A percentile compares a stretch with the other conserved stretches of the same genome.
Conservation (phyloP, 2,329 filamentous ascomycete species). For the Blastomyces emzantsi region DNA sequence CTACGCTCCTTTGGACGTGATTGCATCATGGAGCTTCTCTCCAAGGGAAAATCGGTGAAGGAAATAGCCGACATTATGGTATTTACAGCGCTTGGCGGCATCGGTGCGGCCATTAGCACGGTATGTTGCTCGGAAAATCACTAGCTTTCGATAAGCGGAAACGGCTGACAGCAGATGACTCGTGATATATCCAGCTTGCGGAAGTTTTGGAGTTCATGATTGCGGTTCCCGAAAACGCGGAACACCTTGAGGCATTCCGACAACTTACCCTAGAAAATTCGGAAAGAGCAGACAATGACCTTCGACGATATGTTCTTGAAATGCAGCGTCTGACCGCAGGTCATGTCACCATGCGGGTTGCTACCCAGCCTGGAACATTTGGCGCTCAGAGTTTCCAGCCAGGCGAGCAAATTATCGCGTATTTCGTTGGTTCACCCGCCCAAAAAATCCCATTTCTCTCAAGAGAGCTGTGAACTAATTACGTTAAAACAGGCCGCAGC, state of each 20-base stretch:
- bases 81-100: slow-evolving; percentile 32
- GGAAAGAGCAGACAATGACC: slow-evolving; percentile 19
- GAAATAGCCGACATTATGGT: slow-evolving; percentile 17
- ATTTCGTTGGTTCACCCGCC: slow-evolving; percentile 15
- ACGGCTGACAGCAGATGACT: not conserved
- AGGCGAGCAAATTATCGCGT: slow-evolving; percentile 33
- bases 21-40: slow-evolving; percentile 32
- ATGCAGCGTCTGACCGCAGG: slow-evolving; percentile 17
- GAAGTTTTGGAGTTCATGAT: slow-evolving; percentile 39
- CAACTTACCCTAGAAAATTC: slow-evolving; percentile 27
- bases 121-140: slow-evolving; percentile 20
- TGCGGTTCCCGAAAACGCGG: slow-evolving; percentile 28
- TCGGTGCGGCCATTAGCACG: slow-evolving; percentile 33
- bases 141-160: not conserved
- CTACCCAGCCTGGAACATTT: slow-evolving; percentile 27
- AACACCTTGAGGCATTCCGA: slow-evolving; percentile 39
- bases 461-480: slow-evolving; percentile 14
- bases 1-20: slow-evolving; percentile 35
- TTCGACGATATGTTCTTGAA: slow-evolving; percentile 18
- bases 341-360: slow-evolving; percentile 35
- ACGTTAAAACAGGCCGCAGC: slow-evolving; percentile 12
- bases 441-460: not conserved
- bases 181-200: slow-evolving; percentile 29
- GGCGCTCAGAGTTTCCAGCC: slow-evolving; percentile 35
- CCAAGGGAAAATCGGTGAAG: slow-evolving; percentile 14